Evolutionary conservation across 306 rosid species (phyloP), one percentile per base, ranked within the genome.

Genomic region (Ammopiptanthus mongolicus): DNA sequence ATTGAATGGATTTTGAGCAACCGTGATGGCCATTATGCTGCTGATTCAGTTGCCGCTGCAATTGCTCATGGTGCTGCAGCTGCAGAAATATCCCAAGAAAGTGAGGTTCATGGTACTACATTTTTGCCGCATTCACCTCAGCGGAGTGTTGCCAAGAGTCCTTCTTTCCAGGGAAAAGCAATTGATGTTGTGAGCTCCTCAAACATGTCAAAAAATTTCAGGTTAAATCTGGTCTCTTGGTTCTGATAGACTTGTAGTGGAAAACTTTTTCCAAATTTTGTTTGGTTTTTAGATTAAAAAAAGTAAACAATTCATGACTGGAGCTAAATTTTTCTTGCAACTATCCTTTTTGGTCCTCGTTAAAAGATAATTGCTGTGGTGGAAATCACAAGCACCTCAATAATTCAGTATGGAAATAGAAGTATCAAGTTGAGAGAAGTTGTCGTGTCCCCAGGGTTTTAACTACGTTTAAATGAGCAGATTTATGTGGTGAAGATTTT

Each of bases 1-100:
- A 90, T 90, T 21, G 99, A 92, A 80, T 92, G 97, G 99, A 96
- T 96, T 83, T 89, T 96, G 91, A 81, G 82, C 90, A 96, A 88
- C 82, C 83, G 83, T 72, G 99, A 96, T 82, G 98, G 92, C 64
- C 93, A 92, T 79, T 96, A 92, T 84, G 99, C 98, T 77, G 91
- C 98, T 6, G 92, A 92, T 80, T 87, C 99, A 25, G 97, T 92
- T 81, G 96, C 96, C 78, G 88, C 95, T 19, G 97, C 99, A 67
- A 88, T 96, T 81, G 98, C 96, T 19, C 88, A 82, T 85, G 98
- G 97, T 80, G 90, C 92, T 50, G 93, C 74, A 2, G 92, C 93
- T 29, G 83, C 91, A 17, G 97, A 89, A 86, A 80, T 87, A 73
- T 79, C 88, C 69, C 90, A 85, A 71, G 98, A 90, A 61, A 83